These are phyloP conservation scores for Nymphaea colorata DNA, from an alignment of 164 flowering plant genomes.

Conservation along the genomic window DNA sequence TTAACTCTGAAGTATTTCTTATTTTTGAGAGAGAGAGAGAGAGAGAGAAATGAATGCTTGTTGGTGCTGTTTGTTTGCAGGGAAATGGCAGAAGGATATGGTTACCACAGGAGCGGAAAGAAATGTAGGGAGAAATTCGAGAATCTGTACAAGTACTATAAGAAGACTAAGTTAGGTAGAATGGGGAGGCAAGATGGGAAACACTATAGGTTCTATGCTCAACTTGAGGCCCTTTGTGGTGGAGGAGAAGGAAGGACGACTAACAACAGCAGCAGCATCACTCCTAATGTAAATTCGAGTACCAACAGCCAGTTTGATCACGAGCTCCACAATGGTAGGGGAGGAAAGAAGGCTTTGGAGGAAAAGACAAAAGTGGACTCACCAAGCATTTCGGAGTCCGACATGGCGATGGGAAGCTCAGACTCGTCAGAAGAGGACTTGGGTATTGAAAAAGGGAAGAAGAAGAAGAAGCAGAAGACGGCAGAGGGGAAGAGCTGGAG, in stretches of 20 bases:
- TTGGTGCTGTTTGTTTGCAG: conserved; percentile 18
- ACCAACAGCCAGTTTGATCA: background rate
- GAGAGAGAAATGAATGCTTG: background rate
- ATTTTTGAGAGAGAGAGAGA: background rate
- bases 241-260: conserved; percentile 11
- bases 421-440: background rate
- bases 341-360: background rate
- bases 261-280: conserved; percentile 5
- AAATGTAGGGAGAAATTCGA: conserved; percentile 98
- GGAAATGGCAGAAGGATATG: conserved; percentile 83
- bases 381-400: background rate
- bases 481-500: conserved; percentile 51
- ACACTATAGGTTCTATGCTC: conserved; percentile 85
- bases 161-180: conserved; percentile 93
- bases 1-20: background rate
- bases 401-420: background rate
- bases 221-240: conserved; percentile 93
- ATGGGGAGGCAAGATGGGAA: conserved; percentile 99
- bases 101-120: conserved; percentile 89
- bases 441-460: background rate
- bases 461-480: conserved; percentile 9
- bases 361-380: background rate
- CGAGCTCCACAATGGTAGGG: background rate
- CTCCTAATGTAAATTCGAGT: background rate
- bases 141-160: conserved; percentile 93